Evolutionary conservation across 495 filamentous ascomycete species (phyloP).

Genomic region (Penicillium antarcticum): DNA sequence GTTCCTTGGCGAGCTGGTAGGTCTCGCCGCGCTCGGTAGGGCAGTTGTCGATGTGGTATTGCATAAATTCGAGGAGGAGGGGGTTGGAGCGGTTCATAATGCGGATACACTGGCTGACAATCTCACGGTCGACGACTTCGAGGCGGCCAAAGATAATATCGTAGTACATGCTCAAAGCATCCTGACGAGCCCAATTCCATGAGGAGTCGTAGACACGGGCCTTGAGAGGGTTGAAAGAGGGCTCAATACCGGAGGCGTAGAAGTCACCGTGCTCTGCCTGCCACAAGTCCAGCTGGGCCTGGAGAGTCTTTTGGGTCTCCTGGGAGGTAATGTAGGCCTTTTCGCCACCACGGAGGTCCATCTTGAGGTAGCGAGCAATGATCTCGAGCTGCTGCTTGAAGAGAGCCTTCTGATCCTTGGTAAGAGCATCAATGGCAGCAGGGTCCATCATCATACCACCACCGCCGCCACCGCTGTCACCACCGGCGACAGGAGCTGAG

Average conservation of each 20-base stretch:
- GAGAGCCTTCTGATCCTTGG: conserved; percentile 87
- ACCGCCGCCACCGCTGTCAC: conserved; percentile 65
- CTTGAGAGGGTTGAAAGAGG: conserved; percentile 87
- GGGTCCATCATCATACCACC: conserved; percentile 98
- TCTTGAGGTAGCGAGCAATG: conserved; percentile 91
- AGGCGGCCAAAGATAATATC: conserved; percentile 98
- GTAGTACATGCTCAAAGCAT: conserved; percentile 97
- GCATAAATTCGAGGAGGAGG: conserved; percentile 95
- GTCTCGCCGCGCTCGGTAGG: conserved; percentile 95
- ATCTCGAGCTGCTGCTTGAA: conserved; percentile 98
- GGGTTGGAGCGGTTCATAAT: conserved; percentile 99
- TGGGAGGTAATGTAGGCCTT: conserved; percentile 84
- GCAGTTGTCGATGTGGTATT: conserved; percentile 99
- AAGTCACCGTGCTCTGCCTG: conserved; percentile 92
- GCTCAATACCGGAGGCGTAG: conserved; percentile 92
- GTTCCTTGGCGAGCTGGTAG: conserved; percentile 91
- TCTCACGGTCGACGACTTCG: conserved; percentile 91
- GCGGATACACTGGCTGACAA: conserved; percentile 95
- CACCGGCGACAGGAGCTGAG: conserved; percentile 70
- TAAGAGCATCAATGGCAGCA: conserved; percentile 92
- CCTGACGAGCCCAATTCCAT: conserved; percentile 99
- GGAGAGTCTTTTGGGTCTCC: conserved; percentile 78
- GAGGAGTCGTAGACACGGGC: conserved; percentile 96
- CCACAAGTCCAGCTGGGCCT: conserved; percentile 93
- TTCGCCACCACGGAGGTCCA: conserved; percentile 92